phyloP scores from a whole-genome alignment of 441 rosid genomes.

The Biscutella laevigata region DNA sequence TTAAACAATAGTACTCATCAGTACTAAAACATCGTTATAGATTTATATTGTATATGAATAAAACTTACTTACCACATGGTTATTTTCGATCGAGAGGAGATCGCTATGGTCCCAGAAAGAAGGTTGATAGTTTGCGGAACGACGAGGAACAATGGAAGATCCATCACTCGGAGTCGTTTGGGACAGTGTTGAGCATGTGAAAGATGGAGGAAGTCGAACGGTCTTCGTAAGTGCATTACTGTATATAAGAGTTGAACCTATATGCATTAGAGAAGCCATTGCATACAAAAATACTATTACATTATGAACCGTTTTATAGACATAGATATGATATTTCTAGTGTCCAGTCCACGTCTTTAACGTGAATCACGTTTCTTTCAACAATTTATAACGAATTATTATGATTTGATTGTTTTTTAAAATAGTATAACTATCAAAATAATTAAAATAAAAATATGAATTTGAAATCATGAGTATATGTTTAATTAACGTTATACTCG shows the following conservation, averaged over 20 bases:
- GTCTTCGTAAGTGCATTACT: constrained; percentile 2
- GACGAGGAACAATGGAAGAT: not conserved
- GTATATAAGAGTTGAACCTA: not conserved
- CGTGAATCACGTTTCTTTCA: too few species aligned
- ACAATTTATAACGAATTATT: too few species aligned
- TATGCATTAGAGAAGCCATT: constrained; percentile 9
- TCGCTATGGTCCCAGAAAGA: constrained; percentile 21
- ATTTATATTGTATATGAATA: not conserved
- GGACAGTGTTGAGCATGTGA: not conserved
- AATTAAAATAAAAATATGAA: too few species aligned
- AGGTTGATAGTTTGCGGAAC: constrained; percentile 23
- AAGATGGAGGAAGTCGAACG: not conserved
- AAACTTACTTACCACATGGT: constrained; percentile 7
- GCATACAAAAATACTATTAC: too few species aligned
- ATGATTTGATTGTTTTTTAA: too few species aligned
- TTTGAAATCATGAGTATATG: too few species aligned
- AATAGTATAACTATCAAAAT: too few species aligned
- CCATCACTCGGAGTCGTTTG: not conserved
- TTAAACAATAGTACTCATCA: not conserved
- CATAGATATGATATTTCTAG: too few species aligned
- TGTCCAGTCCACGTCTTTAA: too few species aligned
- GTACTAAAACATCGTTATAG: not conserved
- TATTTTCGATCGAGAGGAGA: constrained; percentile 9
- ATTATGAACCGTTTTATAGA: too few species aligned
- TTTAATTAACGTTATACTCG: too few species aligned